Base-by-base conservation (phyloP, 192 early-diverging fungal genomes). In the Podila horticola region DNA sequence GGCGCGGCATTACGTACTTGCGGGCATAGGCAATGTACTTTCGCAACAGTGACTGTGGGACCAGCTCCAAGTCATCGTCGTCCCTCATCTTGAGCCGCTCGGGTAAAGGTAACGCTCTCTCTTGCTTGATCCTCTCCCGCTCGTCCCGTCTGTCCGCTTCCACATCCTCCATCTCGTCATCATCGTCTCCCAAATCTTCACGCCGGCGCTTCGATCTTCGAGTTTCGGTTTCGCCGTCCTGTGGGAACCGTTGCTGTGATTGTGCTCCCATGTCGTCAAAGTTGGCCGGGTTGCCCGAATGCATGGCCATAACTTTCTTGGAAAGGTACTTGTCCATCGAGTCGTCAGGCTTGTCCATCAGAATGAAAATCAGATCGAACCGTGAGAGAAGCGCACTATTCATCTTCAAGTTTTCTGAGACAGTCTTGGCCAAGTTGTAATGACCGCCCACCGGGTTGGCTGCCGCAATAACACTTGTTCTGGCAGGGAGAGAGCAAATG, bases 1-100 rank as follows among this genome's bases (percentile, higher is more conserved):
- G 71, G n/a, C 74, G 74, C 4, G 95, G 95, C 28, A 92, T 89
- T 34, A 94, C 90, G 61, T 94, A 88, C 51, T 92, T 93, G 62
- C 92, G 87, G 19, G 95, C 95, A 72, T 94, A 97, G 9, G 95
- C 92, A 51, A 97, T 93, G 74, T 96, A 97, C 71, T 94, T 94
- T 66, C 94, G 89, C 41, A 96, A 62, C 30, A 96, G 83, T 5
- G 83, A 67, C 22, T 86, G 75, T 4, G 94, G 92, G 48, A 96
- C 84, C 0, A 88, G 75, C 30, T 91, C 89, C 22, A 94, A n/a
- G 30, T 86, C 68, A 58, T 88, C 85, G 28, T 87, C 87, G 0
- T 88, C 75, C 22, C 84, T 85, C 30, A 94, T 69, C 11, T 86
- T 68, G 49, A 91, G 65, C 64, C 75, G 69, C 52, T 81, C 77